A percentile compares a stretch with the other conserved stretches of the same genome.
Conservation (phyloP, 140 eudicot genomes). For the Eryngium alpinum region DNA sequence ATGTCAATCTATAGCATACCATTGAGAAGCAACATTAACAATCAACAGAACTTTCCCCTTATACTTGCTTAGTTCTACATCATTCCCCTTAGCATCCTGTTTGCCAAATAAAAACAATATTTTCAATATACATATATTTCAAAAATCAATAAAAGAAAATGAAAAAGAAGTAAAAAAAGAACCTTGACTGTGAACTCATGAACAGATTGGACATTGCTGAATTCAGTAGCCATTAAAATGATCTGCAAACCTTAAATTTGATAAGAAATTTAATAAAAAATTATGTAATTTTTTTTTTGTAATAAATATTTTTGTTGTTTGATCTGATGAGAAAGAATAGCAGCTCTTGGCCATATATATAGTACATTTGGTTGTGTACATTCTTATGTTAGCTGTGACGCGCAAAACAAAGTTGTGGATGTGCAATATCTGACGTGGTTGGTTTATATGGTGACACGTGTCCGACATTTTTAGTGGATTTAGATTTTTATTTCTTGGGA, state of each 20-base stretch:
- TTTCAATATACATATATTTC: neutral
- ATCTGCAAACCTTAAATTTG: neutral
- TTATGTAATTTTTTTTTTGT: neutral
- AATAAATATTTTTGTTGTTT: neutral
- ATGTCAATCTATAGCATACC: conserved; percentile 31
- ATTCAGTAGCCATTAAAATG: conserved; percentile 41
- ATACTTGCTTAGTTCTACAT: conserved; percentile 68
- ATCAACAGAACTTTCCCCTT: conserved; percentile 71
- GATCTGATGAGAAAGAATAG: neutral
- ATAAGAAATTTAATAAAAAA: neutral
- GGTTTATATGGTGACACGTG: neutral
- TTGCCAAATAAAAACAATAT: neutral
- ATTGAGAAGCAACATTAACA: conserved; percentile 89
- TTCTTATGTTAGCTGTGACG: neutral
- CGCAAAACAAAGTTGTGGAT: neutral
- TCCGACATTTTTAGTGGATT: neutral
- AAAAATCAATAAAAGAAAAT: too few species aligned
- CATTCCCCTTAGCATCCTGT: conserved; percentile 81
- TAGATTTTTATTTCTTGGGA: neutral
- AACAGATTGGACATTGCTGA: conserved; percentile 43
- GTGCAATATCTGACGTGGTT: neutral
- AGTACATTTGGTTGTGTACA: neutral
- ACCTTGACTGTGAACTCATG: conserved; percentile 81
- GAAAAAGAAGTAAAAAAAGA: too few species aligned
- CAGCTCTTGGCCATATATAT: conserved; percentile 5